Evolutionary conservation across 2,329 filamentous ascomycete species (phyloP).

Genomic region (Alternaria atra): DNA sequence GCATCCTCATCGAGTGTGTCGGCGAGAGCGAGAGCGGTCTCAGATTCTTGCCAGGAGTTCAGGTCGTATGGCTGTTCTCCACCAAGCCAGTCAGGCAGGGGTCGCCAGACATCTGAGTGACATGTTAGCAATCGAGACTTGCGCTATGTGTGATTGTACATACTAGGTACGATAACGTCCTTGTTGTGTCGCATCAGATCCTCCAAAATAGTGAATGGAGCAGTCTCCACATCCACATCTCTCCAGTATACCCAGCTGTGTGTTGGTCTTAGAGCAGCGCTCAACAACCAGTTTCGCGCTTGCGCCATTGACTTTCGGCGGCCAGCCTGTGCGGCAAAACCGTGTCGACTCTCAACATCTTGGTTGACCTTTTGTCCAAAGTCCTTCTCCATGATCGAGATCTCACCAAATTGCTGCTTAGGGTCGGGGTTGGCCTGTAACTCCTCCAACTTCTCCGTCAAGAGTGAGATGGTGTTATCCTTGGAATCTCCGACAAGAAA

Average conservation of each 20-base stretch:
- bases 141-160: background rate
- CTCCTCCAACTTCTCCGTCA: constrained; percentile 77
- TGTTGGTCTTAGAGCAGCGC: constrained; percentile 88
- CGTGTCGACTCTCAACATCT: constrained; percentile 96
- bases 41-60: constrained; percentile 99
- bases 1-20: constrained; percentile 97
- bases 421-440: constrained; percentile 83
- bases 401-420: constrained; percentile 88
- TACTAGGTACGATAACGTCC: constrained; percentile 97
- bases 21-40: constrained; percentile 90
- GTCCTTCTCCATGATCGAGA: constrained; percentile 98
- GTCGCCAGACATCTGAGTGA: constrained; percentile 82
- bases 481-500: constrained; percentile 98
- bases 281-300: constrained; percentile 95
- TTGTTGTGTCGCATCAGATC: constrained; percentile 99
- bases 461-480: constrained; percentile 81
- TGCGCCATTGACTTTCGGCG: constrained; percentile 97
- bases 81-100: constrained; percentile 97
- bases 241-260: constrained; percentile 99
- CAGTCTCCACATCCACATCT: constrained; percentile 97
- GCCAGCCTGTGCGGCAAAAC: constrained; percentile 93
- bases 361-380: constrained; percentile 98
- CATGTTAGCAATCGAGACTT: constrained; percentile 25
- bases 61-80: constrained; percentile 98
- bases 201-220: constrained; percentile 94